These are phyloP conservation scores for Phytophthora melonis DNA, from an alignment of 352 stramenopile genomes.

Conservation along the genomic window DNA sequence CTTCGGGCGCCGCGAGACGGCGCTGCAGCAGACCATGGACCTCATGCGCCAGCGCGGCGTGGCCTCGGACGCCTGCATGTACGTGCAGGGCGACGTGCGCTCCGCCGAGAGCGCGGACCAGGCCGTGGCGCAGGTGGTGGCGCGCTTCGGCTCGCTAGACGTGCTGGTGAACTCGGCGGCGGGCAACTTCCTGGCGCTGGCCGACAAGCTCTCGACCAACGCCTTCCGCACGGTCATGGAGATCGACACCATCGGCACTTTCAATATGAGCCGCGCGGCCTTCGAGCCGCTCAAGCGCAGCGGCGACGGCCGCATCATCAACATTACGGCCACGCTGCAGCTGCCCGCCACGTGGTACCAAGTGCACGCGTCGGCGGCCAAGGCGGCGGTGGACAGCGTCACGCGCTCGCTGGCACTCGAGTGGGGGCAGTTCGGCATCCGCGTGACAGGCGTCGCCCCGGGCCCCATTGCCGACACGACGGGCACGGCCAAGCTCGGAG, in stretches of 20 bases:
- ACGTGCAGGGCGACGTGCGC: slow-evolving; percentile 87
- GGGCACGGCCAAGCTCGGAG: slow-evolving; percentile 93
- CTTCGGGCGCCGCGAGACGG: slow-evolving; percentile 92
- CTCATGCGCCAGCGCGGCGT: slow-evolving; percentile 61
- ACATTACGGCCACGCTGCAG: slow-evolving; percentile 96
- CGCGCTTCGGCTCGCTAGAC: slow-evolving; percentile 89
- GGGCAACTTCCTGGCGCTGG: slow-evolving; percentile 94
- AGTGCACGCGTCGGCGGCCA: slow-evolving; percentile 95
- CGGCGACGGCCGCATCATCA: slow-evolving; percentile 91
- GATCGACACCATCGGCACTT: slow-evolving; percentile 96
- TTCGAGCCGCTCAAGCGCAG: slow-evolving; percentile 85
- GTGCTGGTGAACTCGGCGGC: slow-evolving; percentile 95
- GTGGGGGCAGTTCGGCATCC: slow-evolving; percentile 95
- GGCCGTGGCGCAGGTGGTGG: slow-evolving; percentile 81
- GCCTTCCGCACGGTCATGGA: slow-evolving; percentile 97
- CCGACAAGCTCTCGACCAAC: slow-evolving; percentile 91
- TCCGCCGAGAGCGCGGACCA: slow-evolving; percentile 78
- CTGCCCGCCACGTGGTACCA: slow-evolving; percentile 95
- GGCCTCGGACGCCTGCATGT: slow-evolving; percentile 38
- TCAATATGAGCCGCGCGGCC: slow-evolving; percentile 95
- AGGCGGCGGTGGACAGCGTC: slow-evolving; percentile 95
- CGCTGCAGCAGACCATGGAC: slow-evolving; percentile 89
- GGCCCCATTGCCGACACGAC: slow-evolving; percentile 96
- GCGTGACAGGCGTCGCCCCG: slow-evolving; percentile 95
- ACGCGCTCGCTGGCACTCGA: slow-evolving; percentile 96